phyloP scores from a whole-genome alignment of 2,329 filamentous ascomycete genomes.

The Onygenales sp. region DNA sequence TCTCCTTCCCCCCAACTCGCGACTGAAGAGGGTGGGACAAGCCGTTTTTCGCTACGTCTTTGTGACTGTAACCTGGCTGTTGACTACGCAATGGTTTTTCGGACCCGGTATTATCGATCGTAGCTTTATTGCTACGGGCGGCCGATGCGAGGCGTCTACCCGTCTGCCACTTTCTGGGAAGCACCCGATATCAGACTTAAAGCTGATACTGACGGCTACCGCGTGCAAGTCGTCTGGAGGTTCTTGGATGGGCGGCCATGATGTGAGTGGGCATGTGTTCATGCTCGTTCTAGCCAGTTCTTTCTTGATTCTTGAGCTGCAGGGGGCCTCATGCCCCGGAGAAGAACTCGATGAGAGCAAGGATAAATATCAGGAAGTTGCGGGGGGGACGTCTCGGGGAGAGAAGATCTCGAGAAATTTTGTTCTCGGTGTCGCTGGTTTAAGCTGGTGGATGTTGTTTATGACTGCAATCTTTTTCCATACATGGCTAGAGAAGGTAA shows the following conservation, averaged over 20 bases:
- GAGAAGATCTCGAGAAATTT: constrained; percentile 39
- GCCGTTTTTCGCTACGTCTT: constrained; percentile 59
- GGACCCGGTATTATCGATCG: constrained; percentile 84
- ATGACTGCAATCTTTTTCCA: constrained; percentile 99
- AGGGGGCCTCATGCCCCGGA: constrained; percentile 60
- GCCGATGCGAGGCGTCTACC: constrained; percentile 58
- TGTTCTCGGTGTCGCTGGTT: constrained; percentile 49
- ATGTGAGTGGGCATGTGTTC: constrained; percentile 93
- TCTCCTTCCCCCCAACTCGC: constrained; percentile 23
- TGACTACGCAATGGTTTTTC: constrained; percentile 95
- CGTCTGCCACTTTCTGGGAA: constrained; percentile 11
- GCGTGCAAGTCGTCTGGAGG: constrained; percentile 79
- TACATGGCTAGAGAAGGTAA: constrained; percentile 94
- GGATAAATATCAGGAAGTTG: constrained; percentile 30
- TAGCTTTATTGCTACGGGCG: constrained; percentile 79
- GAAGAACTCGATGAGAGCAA: constrained; percentile 41
- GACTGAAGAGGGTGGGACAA: constrained; percentile 41
- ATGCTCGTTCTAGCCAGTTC: constrained; percentile 75
- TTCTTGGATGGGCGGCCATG: constrained; percentile 83
- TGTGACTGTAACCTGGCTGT: constrained; percentile 69
- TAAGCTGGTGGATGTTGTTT: constrained; percentile 91
- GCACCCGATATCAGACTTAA: constrained; percentile 26
- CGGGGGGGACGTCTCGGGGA: constrained; percentile 39
- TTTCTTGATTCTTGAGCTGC: constrained; percentile 71
- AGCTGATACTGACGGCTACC: constrained; percentile 57